A percentile compares a stretch with the other conserved stretches of the same genome.
phyloP scores from a whole-genome alignment of 257 asterid genomes.

The Salvia splendens region DNA sequence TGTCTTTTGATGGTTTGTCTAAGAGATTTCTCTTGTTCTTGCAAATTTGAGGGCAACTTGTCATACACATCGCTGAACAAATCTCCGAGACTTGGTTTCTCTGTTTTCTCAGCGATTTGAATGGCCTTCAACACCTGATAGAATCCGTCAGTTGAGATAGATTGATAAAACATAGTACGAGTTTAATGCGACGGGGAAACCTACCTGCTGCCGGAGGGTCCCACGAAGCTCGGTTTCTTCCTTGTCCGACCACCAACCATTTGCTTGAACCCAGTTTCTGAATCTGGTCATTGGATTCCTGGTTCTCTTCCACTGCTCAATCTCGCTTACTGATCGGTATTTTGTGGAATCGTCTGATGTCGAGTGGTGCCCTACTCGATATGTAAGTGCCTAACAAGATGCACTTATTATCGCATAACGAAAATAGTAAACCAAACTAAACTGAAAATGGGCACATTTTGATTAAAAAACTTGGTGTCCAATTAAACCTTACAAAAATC shows the following conservation, averaged over 20 bases:
- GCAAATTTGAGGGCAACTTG: slow-evolving; percentile 53
- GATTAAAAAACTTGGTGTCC: too few relatives aligned
- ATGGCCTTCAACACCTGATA: slow-evolving; percentile 65
- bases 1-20: slow-evolving; percentile 59
- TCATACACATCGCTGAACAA: slow-evolving; percentile 79
- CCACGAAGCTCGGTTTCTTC: slow-evolving; percentile 58
- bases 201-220: slow-evolving; percentile 54
- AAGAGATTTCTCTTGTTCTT: slow-evolving; percentile 65
- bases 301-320: slow-evolving; percentile 76
- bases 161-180: too few relatives aligned
- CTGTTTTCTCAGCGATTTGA: slow-evolving; percentile 65
- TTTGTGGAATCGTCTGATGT: slow-evolving; percentile 95
- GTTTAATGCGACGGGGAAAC: too few relatives aligned
- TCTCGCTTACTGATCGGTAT: slow-evolving; percentile 66
- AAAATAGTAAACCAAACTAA: too few relatives aligned
- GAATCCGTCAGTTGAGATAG: too few relatives aligned
- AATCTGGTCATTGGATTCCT: slow-evolving; percentile 59
- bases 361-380: slow-evolving; percentile 91
- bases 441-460: too few relatives aligned
- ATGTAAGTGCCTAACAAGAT: slow-evolving; percentile 61
- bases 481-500: too few relatives aligned
- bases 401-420: not conserved
- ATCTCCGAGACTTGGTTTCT: slow-evolving; percentile 57
- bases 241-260: slow-evolving; percentile 83
- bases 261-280: slow-evolving; percentile 71